Percentiles rank a stretch among this genome's conserved stretches.
Conservation (phyloP, 2,329 filamentous ascomycete species). For the Phoma herbarum region DNA sequence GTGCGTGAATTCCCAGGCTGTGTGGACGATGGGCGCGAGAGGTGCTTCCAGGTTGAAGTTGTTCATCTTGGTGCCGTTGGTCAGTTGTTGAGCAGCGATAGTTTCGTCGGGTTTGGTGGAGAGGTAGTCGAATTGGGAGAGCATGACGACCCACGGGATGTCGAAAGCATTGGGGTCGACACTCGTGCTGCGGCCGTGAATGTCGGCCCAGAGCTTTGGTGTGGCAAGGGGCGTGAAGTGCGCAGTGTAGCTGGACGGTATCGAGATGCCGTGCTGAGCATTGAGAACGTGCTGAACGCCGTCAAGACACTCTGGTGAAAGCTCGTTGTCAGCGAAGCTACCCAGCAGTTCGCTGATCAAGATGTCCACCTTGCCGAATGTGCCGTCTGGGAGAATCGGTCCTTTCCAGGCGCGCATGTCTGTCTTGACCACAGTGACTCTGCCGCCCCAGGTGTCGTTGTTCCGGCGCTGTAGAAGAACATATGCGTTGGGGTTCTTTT, state of each 20-base stretch:
- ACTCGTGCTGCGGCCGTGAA: conserved; percentile 67
- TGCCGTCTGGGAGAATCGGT: conserved; percentile 65
- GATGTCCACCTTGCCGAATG: conserved; percentile 81
- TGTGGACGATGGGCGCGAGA: conserved; percentile 66
- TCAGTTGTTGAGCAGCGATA: conserved; percentile 61
- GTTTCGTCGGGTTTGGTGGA: conserved; percentile 60
- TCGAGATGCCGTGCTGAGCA: conserved; percentile 84
- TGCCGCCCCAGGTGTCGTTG: conserved; percentile 75
- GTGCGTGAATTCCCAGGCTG: conserved; percentile 82
- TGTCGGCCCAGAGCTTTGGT: conserved; percentile 84
- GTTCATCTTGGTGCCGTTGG: conserved; percentile 47
- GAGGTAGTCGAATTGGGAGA: conserved; percentile 89
- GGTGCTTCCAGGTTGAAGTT: conserved; percentile 45
- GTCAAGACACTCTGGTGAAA: conserved; percentile 95
- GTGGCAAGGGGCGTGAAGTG: conserved; percentile 92
- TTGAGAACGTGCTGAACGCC: conserved; percentile 92
- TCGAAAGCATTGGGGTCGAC: conserved; percentile 78
- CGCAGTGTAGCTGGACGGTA: conserved; percentile 91
- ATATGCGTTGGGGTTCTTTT: conserved; percentile 98
- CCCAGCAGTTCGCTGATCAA: conserved; percentile 92
- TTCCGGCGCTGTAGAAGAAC: conserved; percentile 92
- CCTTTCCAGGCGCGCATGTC: conserved; percentile 98
- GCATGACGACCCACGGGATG: conserved; percentile 92
- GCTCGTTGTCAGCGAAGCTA: conserved; percentile 96
- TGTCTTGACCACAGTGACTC: conserved; percentile 88